Evolutionary conservation across 192 early-diverging fungal species (phyloP).

Genomic region (Coemansia sp.): DNA sequence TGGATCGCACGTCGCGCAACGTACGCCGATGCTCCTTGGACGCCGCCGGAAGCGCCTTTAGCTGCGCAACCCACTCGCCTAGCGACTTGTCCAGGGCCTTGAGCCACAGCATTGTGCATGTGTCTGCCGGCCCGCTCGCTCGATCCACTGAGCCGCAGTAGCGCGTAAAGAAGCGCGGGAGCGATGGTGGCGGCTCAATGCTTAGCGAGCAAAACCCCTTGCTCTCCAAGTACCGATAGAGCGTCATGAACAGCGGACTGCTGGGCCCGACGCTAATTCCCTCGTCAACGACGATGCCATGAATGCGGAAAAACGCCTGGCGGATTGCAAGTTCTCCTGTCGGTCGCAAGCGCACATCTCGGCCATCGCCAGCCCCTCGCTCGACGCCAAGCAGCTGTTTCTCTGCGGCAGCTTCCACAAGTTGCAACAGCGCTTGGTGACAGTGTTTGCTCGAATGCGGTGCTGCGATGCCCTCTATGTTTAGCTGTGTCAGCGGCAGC

Average conservation of each 20-base stretch:
- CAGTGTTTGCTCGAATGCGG: constrained; percentile 16
- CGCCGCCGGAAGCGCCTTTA: neutral
- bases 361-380: neutral
- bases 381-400: constrained; percentile 8
- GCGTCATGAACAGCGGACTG: constrained; percentile 32
- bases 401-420: constrained; percentile 29
- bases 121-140: constrained; percentile 19
- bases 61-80: constrained; percentile 19
- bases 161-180: constrained; percentile 55
- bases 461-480: constrained; percentile 44
- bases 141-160: constrained; percentile 21
- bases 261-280: constrained; percentile 6
- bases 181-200: constrained; percentile 51
- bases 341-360: neutral
- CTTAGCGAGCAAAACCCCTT: constrained; percentile 38
- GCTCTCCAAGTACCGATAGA: constrained; percentile 40
- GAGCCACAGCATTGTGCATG: constrained; percentile 48
- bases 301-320: constrained; percentile 39
- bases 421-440: constrained; percentile 12
- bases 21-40: constrained; percentile 19
- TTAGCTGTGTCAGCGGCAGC: constrained; percentile 33
- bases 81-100: constrained; percentile 32
- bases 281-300: constrained; percentile 17
- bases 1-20: constrained; percentile 33
- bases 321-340: constrained; percentile 30